Percentiles rank a stretch among this genome's conserved stretches.
Conservation (phyloP, 1,139 yeast genomes). For the Yamadazyma triangularis region DNA sequence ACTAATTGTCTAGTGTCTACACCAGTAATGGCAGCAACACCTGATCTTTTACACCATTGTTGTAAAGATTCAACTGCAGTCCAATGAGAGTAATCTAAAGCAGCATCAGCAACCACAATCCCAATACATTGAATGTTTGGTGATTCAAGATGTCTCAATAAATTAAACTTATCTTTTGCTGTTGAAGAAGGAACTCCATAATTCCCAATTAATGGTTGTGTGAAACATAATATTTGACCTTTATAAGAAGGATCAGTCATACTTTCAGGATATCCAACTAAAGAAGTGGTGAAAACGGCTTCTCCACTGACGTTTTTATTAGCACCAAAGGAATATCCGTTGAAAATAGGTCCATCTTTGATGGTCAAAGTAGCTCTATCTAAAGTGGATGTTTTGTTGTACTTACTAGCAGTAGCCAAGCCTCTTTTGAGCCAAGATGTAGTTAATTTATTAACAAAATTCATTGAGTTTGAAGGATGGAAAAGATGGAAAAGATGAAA, state of each 20-base stretch:
- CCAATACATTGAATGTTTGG: conserved; percentile 92
- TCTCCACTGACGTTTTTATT: conserved; percentile 89
- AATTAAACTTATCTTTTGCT: conserved; percentile 74
- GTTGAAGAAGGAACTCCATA: conserved; percentile 93
- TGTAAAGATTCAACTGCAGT: conserved; percentile 95
- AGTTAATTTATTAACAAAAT: background rate
- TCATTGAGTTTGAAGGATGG: background rate
- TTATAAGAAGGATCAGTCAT: conserved; percentile 98
- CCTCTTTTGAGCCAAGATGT: background rate
- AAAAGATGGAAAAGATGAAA: conserved; percentile 1
- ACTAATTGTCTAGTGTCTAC: conserved; percentile 96
- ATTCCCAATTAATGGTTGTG: conserved; percentile 96
- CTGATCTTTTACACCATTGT: conserved; percentile 95
- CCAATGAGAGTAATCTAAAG: conserved; percentile 96
- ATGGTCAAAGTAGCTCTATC: conserved; percentile 89
- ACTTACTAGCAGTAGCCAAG: conserved; percentile 36
- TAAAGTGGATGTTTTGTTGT: conserved; percentile 39
- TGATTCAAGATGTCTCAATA: conserved; percentile 86
- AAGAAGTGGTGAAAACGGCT: conserved; percentile 94
- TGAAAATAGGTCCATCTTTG: conserved; percentile 90
- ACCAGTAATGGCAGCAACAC: conserved; percentile 95
- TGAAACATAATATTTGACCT: conserved; percentile 93
- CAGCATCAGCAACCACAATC: conserved; percentile 93
- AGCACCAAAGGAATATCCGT: conserved; percentile 94
- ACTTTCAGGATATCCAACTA: conserved; percentile 97